Evolutionary conservation across 306 rosid species (phyloP).

Genomic region (Dryas alaskensis): DNA sequence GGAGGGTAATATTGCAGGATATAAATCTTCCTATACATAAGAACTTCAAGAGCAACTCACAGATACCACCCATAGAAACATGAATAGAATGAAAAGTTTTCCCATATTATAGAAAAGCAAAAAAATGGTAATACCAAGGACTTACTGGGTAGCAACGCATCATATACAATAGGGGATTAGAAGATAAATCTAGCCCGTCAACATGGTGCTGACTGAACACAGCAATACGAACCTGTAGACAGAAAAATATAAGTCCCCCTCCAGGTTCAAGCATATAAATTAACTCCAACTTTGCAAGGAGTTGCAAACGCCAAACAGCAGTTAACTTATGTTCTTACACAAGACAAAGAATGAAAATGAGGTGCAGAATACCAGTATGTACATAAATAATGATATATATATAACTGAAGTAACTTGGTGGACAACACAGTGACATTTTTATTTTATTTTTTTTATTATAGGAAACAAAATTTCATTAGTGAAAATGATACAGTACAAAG

Average conservation of each 20-base stretch:
- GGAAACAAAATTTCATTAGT: too few species aligned
- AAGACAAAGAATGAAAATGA: conserved; percentile 20
- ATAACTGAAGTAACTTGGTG: background rate
- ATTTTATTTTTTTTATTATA: too few species aligned
- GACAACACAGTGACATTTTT: background rate
- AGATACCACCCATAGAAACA: background rate
- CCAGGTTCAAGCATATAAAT: conserved; percentile 25
- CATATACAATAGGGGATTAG: conserved; percentile 95
- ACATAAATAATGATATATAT: background rate
- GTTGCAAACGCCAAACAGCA: background rate
- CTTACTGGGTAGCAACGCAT: conserved; percentile 99
- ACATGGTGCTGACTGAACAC: conserved; percentile 99
- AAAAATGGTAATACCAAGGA: conserved; percentile 26
- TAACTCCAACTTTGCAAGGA: conserved; percentile 11
- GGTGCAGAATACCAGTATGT: conserved; percentile 1
- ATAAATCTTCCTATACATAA: background rate
- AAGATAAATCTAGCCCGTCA: conserved; percentile 91
- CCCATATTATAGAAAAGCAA: background rate
- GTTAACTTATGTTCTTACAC: background rate
- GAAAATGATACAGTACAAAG: too few species aligned
- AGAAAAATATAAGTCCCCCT: conserved; percentile 11
- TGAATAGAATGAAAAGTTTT: background rate
- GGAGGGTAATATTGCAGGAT: background rate
- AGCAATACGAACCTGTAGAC: conserved; percentile 89
- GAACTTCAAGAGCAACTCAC: background rate